These are phyloP conservation scores for Coemansia sp. DNA, from an alignment of 192 early-diverging fungal genomes.

Conservation along the genomic window DNA sequence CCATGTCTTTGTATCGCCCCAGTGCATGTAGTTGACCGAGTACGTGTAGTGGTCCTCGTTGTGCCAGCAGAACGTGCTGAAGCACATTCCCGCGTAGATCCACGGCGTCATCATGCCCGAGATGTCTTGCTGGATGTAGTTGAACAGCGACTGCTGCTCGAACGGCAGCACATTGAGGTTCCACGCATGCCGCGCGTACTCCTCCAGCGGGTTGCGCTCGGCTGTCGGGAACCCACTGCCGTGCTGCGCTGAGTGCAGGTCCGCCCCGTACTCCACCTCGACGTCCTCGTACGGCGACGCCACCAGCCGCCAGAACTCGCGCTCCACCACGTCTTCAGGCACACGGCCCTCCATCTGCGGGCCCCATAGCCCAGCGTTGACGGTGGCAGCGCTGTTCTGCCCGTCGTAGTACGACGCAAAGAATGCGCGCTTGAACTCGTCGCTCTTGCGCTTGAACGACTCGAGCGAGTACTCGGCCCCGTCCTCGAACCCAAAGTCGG, in stretches of 20 bases:
- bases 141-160: constrained; percentile 77
- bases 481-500: constrained; percentile 95
- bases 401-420: constrained; percentile 59
- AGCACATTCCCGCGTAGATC: constrained; percentile 95
- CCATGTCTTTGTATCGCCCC: constrained; percentile 98
- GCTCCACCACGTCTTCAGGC: constrained; percentile 78
- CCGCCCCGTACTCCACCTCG: constrained; percentile 96
- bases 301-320: constrained; percentile 92
- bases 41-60: constrained; percentile 97
- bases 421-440: constrained; percentile 78
- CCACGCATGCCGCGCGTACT: constrained; percentile 74
- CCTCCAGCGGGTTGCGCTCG: constrained; percentile 63
- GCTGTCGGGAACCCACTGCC: constrained; percentile 88
- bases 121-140: constrained; percentile 88
- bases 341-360: constrained; percentile 44
- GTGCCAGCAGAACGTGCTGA: constrained; percentile 98
- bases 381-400: background rate
- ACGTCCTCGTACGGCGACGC: constrained; percentile 83
- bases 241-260: constrained; percentile 85
- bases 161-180: constrained; percentile 88
- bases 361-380: background rate
- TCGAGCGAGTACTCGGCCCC: constrained; percentile 73
- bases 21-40: constrained; percentile 95
- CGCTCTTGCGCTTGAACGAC: constrained; percentile 75
- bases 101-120: constrained; percentile 97